Base-by-base conservation (phyloP, 768 basidiomycete genomes). In the Naganishia vaughanmartiniae region DNA sequence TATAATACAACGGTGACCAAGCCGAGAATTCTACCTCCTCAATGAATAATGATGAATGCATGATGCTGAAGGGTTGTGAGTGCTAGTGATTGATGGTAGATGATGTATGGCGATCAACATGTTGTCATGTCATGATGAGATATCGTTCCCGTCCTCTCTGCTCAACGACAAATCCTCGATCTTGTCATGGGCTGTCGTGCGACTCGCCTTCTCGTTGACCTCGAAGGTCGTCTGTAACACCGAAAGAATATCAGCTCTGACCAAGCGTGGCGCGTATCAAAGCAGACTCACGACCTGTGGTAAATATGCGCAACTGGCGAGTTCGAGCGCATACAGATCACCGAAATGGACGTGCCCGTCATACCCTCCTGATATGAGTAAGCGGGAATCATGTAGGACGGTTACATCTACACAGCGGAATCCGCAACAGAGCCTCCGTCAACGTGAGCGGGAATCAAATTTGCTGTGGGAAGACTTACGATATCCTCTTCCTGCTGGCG, bases 321-420 rank as follows among this genome's bases (percentile, higher is more conserved):
- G 84, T 76, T 97, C 93, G 54, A 96, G 84, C 46, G 90, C 85
- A 80, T 89, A 86, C 45, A 93, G 88, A 81, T 95, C 93, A 74
- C 93, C 91, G 75, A 87, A 93, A 3, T 90, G 88, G 5, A 70
- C 70, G 19, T 75, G 74, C 0, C 84, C 84, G 21, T 87, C 87
- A 60, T 85, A 86, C 1, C 93, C 94, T 34, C 94, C 93, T 75
- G 93, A 89, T 39, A 94, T 80, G 81, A 93, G 91, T 3, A 96
- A 78, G 4, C 93, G 85, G 70, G 89, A 89, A 80, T 97, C 94
- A 5, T 91, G 89, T 4, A 93, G 83, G 31, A 92, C 80, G 0
- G 92, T 84, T 11, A 88, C 87, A 75, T 96, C 94, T 63, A 24
- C 17, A 4, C 1, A 24, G 24, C n/a, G 24, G 33, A 24, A 31